Conservation (phyloP, 192 early-diverging fungal genomes). For the Umbelopsis ramanniana region DNA sequence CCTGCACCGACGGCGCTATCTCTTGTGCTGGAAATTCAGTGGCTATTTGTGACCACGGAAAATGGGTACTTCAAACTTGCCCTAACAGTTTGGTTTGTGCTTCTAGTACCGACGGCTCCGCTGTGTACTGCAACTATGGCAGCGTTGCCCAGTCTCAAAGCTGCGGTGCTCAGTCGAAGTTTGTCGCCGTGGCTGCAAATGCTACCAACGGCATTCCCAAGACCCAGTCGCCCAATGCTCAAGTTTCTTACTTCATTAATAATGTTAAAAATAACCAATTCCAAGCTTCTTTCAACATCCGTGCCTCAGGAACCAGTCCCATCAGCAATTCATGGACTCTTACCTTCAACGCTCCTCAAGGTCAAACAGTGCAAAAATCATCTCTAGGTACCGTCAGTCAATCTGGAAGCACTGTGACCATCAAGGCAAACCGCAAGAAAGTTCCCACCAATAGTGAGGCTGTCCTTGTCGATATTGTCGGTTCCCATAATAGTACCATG, state of each 20-base stretch:
- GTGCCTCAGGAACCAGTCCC: background rate
- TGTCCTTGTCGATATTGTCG: background rate
- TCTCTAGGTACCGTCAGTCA: background rate
- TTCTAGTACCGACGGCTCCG: conserved; percentile 46
- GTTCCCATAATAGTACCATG: background rate
- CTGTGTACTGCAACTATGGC: conserved; percentile 38
- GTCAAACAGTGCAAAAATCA: conserved; percentile 11
- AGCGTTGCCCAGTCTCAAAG: conserved; percentile 38
- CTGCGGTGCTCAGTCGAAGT: background rate
- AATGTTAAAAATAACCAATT: conserved; percentile 3
- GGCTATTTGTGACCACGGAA: conserved; percentile 51
- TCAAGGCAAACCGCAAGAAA: conserved; percentile 15
- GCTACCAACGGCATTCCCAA: background rate
- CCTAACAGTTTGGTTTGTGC: conserved; percentile 48
- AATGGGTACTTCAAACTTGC: conserved; percentile 47
- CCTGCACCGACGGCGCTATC: conserved; percentile 41
- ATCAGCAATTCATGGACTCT: conserved; percentile 6
- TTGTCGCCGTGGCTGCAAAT: background rate
- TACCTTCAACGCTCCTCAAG: background rate
- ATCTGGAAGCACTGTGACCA: background rate
- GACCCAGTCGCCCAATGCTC: conserved; percentile 2
- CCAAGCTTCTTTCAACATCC: conserved; percentile 13
- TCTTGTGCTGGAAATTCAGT: conserved; percentile 46
- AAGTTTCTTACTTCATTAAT: conserved; percentile 16
- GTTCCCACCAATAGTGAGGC: background rate